A percentile compares a stretch with the other conserved stretches of the same genome.
Evolutionary conservation across 2,329 filamentous ascomycete genomes (phyloP).

Genomic region (Ampelomyces quisqualis): DNA sequence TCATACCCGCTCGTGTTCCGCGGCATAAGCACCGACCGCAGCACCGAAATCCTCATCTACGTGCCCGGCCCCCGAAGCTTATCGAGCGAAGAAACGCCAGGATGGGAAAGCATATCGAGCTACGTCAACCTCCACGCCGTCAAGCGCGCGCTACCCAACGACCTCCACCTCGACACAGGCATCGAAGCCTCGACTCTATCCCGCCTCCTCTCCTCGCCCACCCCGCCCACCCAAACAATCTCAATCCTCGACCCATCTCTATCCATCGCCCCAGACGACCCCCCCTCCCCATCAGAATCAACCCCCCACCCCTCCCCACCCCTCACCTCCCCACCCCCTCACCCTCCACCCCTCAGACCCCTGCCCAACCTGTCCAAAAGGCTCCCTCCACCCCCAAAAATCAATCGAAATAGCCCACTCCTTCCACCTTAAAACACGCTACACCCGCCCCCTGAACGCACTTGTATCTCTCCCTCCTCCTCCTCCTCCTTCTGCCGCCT

Average conservation of each 20-base stretch:
- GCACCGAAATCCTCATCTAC: slow-evolving; percentile 64
- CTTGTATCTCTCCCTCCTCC: too few species aligned
- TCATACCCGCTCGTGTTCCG: slow-evolving; percentile 53
- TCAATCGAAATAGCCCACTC: slow-evolving; percentile 93
- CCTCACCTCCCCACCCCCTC: slow-evolving; percentile 51
- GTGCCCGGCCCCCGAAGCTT: slow-evolving; percentile 15
- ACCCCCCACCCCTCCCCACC: background rate
- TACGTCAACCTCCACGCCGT: slow-evolving; percentile 62
- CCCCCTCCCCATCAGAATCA: slow-evolving; percentile 11
- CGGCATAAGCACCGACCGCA: slow-evolving; percentile 67
- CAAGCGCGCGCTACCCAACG: slow-evolving; percentile 54
- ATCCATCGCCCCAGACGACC: background rate
- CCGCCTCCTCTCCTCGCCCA: slow-evolving; percentile 22
- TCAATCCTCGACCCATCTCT: background rate
- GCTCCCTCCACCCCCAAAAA: slow-evolving; percentile 64
- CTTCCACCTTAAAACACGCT: slow-evolving; percentile 88
- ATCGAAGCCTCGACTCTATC: slow-evolving; percentile 51
- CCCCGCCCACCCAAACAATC: slow-evolving; percentile 8
- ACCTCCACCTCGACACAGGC: slow-evolving; percentile 69
- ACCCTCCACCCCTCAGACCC: too few species aligned
- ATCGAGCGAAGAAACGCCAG: slow-evolving; percentile 1
- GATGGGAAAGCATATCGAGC: slow-evolving; percentile 32
- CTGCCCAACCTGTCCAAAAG: slow-evolving; percentile 69
- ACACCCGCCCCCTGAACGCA: slow-evolving; percentile 73
- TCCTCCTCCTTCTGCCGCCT: too few species aligned